Conservation (phyloP, 495 filamentous ascomycete genomes). For the Penicillium mononematosum region DNA sequence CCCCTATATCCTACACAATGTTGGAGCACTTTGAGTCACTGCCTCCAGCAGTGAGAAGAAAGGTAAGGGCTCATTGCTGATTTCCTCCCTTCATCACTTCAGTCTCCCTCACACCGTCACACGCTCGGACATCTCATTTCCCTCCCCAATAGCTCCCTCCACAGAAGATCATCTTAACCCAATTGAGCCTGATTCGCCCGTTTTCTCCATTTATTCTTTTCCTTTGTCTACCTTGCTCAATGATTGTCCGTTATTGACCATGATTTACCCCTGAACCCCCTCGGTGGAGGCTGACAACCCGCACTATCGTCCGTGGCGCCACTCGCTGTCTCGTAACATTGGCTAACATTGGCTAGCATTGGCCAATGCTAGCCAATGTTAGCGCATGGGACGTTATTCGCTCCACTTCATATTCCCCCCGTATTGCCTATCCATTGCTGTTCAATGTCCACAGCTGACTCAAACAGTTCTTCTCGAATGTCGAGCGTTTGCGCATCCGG, state of each 20-base stretch:
- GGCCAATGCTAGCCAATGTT: not conserved
- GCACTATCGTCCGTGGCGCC: constrained; percentile 34
- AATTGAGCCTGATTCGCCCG: not conserved
- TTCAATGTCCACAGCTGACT: constrained; percentile 22
- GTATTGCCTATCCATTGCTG: constrained; percentile 11
- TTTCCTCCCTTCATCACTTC: not conserved
- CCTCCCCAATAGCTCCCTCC: constrained; percentile 5
- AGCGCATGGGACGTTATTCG: constrained; percentile 11
- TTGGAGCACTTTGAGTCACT: constrained; percentile 36
- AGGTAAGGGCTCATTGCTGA: constrained; percentile 29
- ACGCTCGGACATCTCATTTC: not conserved
- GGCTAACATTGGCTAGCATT: not conserved
- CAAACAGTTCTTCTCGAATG: constrained; percentile 44
- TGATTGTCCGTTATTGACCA: not conserved
- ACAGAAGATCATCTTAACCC: not conserved
- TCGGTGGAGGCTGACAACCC: constrained; percentile 21
- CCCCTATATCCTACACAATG: not conserved
- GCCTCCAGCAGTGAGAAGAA: constrained; percentile 37
- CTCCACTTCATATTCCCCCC: constrained; percentile 7
- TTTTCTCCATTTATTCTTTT: constrained; percentile 8
- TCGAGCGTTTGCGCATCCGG: constrained; percentile 38
- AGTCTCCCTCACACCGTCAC: not conserved
- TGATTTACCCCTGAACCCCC: constrained; percentile 17
- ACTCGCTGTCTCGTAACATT: constrained; percentile 10
- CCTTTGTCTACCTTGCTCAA: not conserved